phyloP scores from a whole-genome alignment of 805 yeast species.

The Babjeviella inositovora region DNA sequence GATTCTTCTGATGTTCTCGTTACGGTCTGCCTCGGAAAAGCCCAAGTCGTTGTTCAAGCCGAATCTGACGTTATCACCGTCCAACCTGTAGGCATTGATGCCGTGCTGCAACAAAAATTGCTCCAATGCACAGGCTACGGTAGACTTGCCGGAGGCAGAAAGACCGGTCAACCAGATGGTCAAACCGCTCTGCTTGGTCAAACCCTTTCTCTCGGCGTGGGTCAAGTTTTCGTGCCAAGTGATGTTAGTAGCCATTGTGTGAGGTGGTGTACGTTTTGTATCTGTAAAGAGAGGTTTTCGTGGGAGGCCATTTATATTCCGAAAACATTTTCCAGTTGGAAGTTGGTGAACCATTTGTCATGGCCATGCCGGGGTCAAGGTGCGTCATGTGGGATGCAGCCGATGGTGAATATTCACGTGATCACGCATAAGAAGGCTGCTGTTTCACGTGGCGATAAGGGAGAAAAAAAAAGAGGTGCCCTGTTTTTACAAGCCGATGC shows the following conservation, averaged over 20 bases:
- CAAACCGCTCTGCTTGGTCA: slow-evolving; percentile 71
- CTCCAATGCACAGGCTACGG: slow-evolving; percentile 90
- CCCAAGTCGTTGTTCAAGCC: slow-evolving; percentile 94
- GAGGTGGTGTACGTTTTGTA: no score
- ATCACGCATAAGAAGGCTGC: no score
- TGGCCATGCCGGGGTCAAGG: no score
- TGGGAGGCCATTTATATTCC: no score
- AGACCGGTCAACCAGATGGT: slow-evolving; percentile 94
- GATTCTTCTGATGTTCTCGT: slow-evolving; percentile 89
- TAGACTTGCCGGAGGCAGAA: slow-evolving; percentile 89
- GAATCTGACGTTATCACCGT: slow-evolving; percentile 89
- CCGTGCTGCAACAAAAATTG: slow-evolving; percentile 59
- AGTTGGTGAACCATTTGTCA: no score
- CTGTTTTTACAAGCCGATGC: no score
- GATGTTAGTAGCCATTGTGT: slow-evolving; percentile 86
- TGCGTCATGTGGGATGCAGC: no score
- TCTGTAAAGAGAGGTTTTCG: no score
- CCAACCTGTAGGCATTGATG: slow-evolving; percentile 70
- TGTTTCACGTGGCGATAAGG: no score
- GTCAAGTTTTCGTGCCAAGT: slow-evolving; percentile 92
- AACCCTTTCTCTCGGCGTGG: slow-evolving; percentile 57
- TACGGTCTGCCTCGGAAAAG: slow-evolving; percentile 79
- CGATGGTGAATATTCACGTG: no score
- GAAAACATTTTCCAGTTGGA: no score
- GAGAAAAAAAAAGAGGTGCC: no score